Evolutionary conservation across 2,329 filamentous ascomycete genomes (phyloP), one percentile per base, ranked within the genome.

Genomic region (Diaporthe citrichinensis): DNA sequence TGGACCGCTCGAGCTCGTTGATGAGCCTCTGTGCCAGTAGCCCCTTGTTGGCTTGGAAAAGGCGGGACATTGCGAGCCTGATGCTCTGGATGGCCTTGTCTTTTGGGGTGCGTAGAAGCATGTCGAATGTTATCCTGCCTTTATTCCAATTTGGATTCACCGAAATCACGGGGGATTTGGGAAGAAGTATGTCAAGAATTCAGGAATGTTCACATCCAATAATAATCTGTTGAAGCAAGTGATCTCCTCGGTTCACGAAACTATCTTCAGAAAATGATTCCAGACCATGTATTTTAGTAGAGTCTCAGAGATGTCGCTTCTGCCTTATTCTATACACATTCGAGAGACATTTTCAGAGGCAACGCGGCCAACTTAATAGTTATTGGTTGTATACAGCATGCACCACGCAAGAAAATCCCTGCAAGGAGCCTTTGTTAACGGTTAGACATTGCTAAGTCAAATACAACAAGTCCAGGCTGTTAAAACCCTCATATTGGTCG

Each of bases 1-100:
- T 10, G 6, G 39, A 20, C 12, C 23, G 58, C 28, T 71, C 25
- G 17, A 71, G 68, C 14, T 44, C 46, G 4, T 34, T 31, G 53
- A 55, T 28, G 23, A 71, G 53, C 20, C 17, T 41, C 17, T 71
- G 68, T 28, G 68, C 68, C n/a, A 71, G 39, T 4, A 71, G 39
- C 31, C 36, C 39, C 25, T 28, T 34, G 39, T 58, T 71, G 15
- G 68, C 68, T 23, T 46, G 39, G 39, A 71, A 34, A 28, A 71
- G 20, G 7, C 12, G 25, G 28, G 68, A 34, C 39, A 59, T 58
- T 23, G 68, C 68, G 20, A 34, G 53, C 28, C 53, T 58, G 53
- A 71, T 58, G 68, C 39, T 46, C 34, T 15, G 44, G n/a, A 71
- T 12, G 39, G 53, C 53, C 39, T 57, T 58, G 12, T 71, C 28